Base-by-base conservation (phyloP, 2,329 filamentous ascomycete species). In the Pestalotiopsis sp. region DNA sequence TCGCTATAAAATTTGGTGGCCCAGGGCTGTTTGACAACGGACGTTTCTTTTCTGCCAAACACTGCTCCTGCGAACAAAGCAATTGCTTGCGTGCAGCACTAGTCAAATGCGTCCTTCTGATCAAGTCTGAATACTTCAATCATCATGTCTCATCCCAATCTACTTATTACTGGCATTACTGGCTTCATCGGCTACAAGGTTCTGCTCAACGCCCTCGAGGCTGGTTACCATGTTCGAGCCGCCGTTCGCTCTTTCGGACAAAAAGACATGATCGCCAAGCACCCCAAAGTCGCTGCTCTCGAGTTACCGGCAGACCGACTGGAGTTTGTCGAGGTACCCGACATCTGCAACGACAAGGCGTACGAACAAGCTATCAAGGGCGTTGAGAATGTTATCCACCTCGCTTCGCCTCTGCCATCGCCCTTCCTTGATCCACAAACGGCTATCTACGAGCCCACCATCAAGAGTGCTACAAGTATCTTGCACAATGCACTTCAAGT, bases 381-480 rank as follows among this genome's bases (percentile, higher is more conserved):
- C 4, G 79, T 81, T 52, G 75, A 76, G 14, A 80, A 79, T 71
- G 76, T 84, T 64, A 72, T 81, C n/a, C 77, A 78, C 66, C 60
- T 75, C n/a, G 76, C 77, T 1, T 75, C 80, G 74, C 68, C 60
- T 75, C 39, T 76, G 72, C 72, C 78, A 64, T 64, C 71, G 49
- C 75, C 71, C 6, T 66, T 80, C 17, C 72, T 81, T 17, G 68
- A 73, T n/a, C 69, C 65, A 4, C 20, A 66, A 20, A 69, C 67
- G 14, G 69, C 64, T 31, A 66, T 70, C 36, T 70, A 70, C 31
- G 67, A 70, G 41, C 78, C 80, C 1, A 77, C 79, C 23, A 72
- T 84, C 36, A 74, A 78, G 64, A 80, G 79, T 20, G 83, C 79
- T 0, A 66, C 77, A 3, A 74, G 74, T 4, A 76, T 84, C 4